Evolutionary conservation across 2,329 filamentous ascomycete species (phyloP), one percentile per base, ranked within the genome.

Genomic region (Sarocladiaceae sp.): DNA sequence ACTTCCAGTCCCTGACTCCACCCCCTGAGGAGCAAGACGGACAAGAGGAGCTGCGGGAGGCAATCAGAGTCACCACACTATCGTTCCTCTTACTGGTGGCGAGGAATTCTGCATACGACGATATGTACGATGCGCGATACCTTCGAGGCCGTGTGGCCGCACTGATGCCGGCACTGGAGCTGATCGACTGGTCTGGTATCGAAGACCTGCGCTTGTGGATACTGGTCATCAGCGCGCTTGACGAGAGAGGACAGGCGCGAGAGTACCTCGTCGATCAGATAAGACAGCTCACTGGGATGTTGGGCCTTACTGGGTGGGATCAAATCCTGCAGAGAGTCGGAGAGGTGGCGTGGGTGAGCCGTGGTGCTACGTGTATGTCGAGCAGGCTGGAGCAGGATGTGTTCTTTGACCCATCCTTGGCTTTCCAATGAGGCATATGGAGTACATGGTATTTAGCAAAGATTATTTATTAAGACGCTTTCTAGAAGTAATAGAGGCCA

Each of bases 351-450:
- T 35, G 33, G 12, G 21, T 35, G 9, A 19, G 33, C 10, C 13
- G 4, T 9, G 21, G 33, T 11, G 19, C 7, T 19, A 19, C 33
- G 15, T 19, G 13, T 7, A 18, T 35, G 11, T 35, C 33, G 6
- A 20, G 15, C 7, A 35, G 33, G 15, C 33, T 35, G 10, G 33
- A 35, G 33, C 33, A 35, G 18, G 33, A 35, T 35, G 33, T 35
- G 9, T 20, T 35, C 33, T 35, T 35, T 7, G 33, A 35, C 15
- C 33, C 33, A 6, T 35, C 15, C 21, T 35, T 35, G 33, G 33
- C n/a, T n/a, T n/a, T n/a, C n/a, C n/a, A n/a, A n/a, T n/a, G n/a
- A n/a, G n/a, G n/a, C n/a, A n/a, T n/a, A n/a, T n/a, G n/a, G n/a
- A n/a, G n/a, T n/a, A n/a, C n/a, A n/a, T n/a, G n/a, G n/a, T n/a